phyloP scores from a whole-genome alignment of 192 early-diverging fungal genomes.

The Backusella macrospora region DNA sequence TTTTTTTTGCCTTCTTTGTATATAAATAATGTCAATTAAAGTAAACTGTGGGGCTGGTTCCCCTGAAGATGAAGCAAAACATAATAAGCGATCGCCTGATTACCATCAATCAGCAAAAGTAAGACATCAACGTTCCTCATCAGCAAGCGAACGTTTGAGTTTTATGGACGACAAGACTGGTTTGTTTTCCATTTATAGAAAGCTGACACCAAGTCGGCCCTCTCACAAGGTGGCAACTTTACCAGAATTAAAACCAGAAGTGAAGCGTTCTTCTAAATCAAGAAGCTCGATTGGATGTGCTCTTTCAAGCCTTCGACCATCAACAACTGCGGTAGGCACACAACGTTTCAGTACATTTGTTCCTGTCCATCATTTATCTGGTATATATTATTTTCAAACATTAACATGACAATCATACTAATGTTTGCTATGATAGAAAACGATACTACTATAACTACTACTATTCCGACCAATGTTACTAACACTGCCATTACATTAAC shows the following conservation, averaged over 20 bases:
- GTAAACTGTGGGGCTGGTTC: constrained; percentile 20
- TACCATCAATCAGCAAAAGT: background rate
- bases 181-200: constrained; percentile 19
- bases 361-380: background rate
- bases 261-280: constrained; percentile 12
- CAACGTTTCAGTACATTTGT: background rate
- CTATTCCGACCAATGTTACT: background rate
- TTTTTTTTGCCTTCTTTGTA: background rate
- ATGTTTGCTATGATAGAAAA: background rate
- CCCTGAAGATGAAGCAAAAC: constrained; percentile 14
- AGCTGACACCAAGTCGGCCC: constrained; percentile 9
- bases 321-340: background rate
- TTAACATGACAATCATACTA: background rate
- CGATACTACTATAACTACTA: background rate
- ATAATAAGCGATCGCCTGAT: constrained; percentile 13
- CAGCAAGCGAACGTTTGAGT: background rate
- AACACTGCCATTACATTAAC: too few relatives aligned
- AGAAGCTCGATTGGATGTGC: constrained; percentile 12
- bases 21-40: constrained; percentile 5
- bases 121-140: constrained; percentile 10
- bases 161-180: background rate
- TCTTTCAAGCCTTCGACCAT: constrained; percentile 3
- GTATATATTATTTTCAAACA: background rate
- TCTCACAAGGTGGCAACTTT: background rate
- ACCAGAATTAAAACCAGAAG: background rate